phyloP scores from a whole-genome alignment of 139 green algal genomes.

The Bryopsis sp. region DNA sequence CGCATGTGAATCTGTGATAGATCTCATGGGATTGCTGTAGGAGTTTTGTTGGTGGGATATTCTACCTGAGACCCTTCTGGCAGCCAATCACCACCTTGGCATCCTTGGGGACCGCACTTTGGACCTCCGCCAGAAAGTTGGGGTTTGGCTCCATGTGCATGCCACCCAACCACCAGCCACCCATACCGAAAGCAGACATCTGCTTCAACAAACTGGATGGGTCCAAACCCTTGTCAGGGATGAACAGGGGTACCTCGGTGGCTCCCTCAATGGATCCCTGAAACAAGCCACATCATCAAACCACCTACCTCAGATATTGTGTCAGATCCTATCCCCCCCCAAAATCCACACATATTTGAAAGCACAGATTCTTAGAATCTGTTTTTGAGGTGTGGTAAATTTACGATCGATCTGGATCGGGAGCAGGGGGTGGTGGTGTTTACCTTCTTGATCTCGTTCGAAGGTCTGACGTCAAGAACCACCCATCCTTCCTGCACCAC shows the following conservation, averaged over 20 bases:
- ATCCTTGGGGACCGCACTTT: constrained; percentile 53
- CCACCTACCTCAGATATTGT: too few species aligned
- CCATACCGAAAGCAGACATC: constrained; percentile 66
- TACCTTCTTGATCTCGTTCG: constrained; percentile 55
- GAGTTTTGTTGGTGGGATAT: too few species aligned
- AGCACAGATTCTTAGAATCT: too few species aligned
- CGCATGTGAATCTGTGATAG: too few species aligned
- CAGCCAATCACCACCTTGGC: constrained; percentile 63
- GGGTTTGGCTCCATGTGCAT: constrained; percentile 79
- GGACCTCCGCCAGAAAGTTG: constrained; percentile 64
- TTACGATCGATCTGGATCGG: too few species aligned
- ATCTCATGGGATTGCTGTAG: too few species aligned
- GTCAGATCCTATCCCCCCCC: too few species aligned
- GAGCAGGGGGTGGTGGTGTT: not conserved
- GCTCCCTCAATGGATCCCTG: constrained; percentile 26
- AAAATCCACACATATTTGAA: too few species aligned
- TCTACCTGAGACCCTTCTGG: constrained; percentile 78
- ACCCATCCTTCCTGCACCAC: constrained; percentile 71
- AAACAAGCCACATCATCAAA: too few species aligned
- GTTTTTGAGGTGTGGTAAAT: too few species aligned
- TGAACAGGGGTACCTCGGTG: constrained; percentile 29
- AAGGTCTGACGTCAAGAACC: constrained; percentile 77
- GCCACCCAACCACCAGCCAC: constrained; percentile 83
- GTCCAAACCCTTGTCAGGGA: constrained; percentile 44
- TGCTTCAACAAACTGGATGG: constrained; percentile 59